Evolutionary conservation across 108 stramenopile genomes (phyloP), one percentile per base, ranked within the genome.

Genomic region (Skeletonema menzelii): DNA sequence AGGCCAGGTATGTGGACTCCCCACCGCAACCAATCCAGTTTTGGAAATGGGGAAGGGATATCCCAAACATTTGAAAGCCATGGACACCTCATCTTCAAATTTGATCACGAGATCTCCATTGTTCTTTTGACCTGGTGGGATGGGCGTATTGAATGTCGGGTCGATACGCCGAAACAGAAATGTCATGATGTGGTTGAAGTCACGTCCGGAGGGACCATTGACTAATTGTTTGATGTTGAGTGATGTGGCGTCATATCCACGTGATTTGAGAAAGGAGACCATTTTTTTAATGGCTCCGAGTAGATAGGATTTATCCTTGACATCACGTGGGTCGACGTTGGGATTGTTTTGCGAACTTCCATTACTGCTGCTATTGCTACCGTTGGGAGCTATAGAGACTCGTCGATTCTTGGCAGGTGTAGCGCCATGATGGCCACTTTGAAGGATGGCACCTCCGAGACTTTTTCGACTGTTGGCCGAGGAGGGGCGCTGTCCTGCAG

Each of bases 1-100:
- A 6, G 99, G 98, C 99, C 99, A 99, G 17, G 98, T 98, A 74
- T 99, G 99, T 27, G 97, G 96, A 15, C 96, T 93, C 2, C 99
- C 99, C 49, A 98, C 99, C 15, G 99, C 98, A 8, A 94, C 94
- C 35, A 99, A 84, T 12, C 92, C 86, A 37, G 98, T 94, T 75
- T 94, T 96, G 75, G 84, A 86, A 65, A 99, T 90, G 59, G 87
- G 69, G 72, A 91, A 97, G 8, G 97, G 97, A 85, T 99, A 99
- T 55, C 95, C 88, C 70, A 99, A 58, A n/a, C 82, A 82, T 69
- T 90, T 91, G 67, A 98, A 97, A 73, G 95, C 86, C 71, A 89
- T 73, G 40, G 91, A 73, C 11, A 99, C 92, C 59, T 98, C 98
- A 67, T 99, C 98, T 69, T 98, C 98, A 58, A 99, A 85, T 73